Evolutionary conservation across 495 filamentous ascomycete genomes (phyloP).

Genomic region (Aspergillus saccharolyticus): DNA sequence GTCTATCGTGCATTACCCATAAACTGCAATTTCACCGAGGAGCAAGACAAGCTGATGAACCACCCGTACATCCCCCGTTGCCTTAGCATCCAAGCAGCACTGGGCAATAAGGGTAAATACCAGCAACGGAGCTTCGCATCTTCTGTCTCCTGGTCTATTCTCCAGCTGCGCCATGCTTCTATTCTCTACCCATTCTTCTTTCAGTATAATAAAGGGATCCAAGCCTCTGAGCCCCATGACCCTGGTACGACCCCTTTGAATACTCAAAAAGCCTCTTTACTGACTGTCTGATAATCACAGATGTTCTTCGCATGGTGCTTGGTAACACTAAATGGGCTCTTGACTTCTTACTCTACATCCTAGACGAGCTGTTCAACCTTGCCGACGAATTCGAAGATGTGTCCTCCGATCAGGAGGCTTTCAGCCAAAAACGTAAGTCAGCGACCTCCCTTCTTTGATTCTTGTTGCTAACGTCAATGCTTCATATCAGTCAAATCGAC

Average conservation of each 20-base stretch:
- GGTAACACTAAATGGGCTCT: slow-evolving; percentile 58
- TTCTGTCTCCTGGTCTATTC: slow-evolving; percentile 66
- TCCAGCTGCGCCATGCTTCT: slow-evolving; percentile 67
- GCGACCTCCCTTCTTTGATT: slow-evolving; percentile 3
- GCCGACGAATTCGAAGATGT: slow-evolving; percentile 48
- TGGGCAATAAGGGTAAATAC: slow-evolving; percentile 59
- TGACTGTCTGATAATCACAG: slow-evolving; percentile 23
- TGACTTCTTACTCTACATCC: slow-evolving; percentile 62
- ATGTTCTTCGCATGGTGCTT: slow-evolving; percentile 38
- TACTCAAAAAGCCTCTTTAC: slow-evolving; percentile 13
- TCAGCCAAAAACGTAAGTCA: slow-evolving; percentile 41
- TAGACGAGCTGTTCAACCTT: slow-evolving; percentile 61
- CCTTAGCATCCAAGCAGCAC: slow-evolving; percentile 63
- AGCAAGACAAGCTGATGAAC: slow-evolving; percentile 65
- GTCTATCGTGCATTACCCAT: slow-evolving; percentile 62
- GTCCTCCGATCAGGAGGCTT: slow-evolving; percentile 36
- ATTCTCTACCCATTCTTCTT: slow-evolving; percentile 61
- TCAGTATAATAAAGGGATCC: slow-evolving; percentile 40
- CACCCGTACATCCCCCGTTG: slow-evolving; percentile 62
- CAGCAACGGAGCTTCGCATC: slow-evolving; percentile 55
- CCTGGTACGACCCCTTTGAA: slow-evolving; percentile 43
- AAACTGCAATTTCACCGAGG: slow-evolving; percentile 64
- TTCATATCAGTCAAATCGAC: slow-evolving; percentile 41
- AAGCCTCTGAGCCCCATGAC: slow-evolving; percentile 59
- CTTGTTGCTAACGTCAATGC: slow-evolving; percentile 13